These are phyloP conservation scores for Corymbia maculata DNA, from an alignment of 345 rosid species.

Conservation along the genomic window DNA sequence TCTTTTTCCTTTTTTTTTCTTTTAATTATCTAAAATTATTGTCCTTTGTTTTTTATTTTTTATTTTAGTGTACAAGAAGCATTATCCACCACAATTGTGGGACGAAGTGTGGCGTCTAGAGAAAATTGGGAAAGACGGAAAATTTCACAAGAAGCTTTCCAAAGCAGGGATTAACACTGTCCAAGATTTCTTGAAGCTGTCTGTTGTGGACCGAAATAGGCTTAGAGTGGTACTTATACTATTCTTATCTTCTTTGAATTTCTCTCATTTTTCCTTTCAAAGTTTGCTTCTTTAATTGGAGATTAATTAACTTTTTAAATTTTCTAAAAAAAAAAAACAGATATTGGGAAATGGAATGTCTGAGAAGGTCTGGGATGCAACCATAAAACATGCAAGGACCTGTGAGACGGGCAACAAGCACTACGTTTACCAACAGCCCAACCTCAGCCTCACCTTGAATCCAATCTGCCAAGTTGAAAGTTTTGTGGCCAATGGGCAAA, in stretches of 20 bases:
- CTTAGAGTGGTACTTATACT: constrained; percentile 39
- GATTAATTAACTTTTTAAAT: background rate
- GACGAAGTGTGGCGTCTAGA: constrained; percentile 91
- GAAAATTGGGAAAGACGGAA: constrained; percentile 86
- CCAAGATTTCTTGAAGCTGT: constrained; percentile 70
- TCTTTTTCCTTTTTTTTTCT: background rate
- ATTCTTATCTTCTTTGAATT: background rate
- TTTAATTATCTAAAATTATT: background rate
- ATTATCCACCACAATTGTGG: constrained; percentile 66
- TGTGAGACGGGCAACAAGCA: constrained; percentile 55
- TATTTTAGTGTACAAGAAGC: constrained; percentile 76
- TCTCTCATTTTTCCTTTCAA: background rate
- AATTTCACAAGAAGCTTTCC: constrained; percentile 67
- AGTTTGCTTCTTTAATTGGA: background rate
- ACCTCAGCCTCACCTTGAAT: constrained; percentile 28
- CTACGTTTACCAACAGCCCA: constrained; percentile 21
- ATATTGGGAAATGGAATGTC: constrained; percentile 67
- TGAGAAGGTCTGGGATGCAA: constrained; percentile 72
- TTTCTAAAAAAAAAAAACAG: constrained; percentile 14
- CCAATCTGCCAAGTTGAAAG: constrained; percentile 61
- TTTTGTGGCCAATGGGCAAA: constrained; percentile 36
- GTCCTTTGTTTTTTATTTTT: background rate
- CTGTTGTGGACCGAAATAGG: constrained; percentile 30
- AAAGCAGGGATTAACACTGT: constrained; percentile 32
- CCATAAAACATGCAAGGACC: constrained; percentile 59